Evolutionary conservation across 768 basidiomycete genomes (phyloP), one percentile per base, ranked within the genome.

Genomic region (Daedaleopsis nitida): DNA sequence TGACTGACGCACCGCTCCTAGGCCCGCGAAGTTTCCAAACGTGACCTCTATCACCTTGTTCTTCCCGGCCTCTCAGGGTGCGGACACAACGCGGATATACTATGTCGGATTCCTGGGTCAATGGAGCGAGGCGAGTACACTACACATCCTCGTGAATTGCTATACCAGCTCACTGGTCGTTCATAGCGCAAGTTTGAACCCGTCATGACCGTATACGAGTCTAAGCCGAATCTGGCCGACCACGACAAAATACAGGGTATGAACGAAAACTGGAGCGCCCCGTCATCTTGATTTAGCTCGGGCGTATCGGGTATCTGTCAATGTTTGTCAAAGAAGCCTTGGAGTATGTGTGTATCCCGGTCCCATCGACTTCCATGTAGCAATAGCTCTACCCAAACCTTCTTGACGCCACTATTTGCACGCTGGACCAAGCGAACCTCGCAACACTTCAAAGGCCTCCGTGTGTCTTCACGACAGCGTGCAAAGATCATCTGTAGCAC

Each of bases 211-310:
- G 86, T 96, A 13, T 97, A 96, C 67, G 95, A 97, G 73, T 76
- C 90, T 0, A 89, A 91, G 65, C 91, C 95, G 10, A 94, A 94
- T 65, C 77, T 90, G 34, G 90, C 92, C 1, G 95, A 96, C 71
- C 95, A 96, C 66, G 81, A 86, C 62, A 94, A 92, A 75, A 89
- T 94, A 51, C 86, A 86, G 68, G 92, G 92, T n/a, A 87, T 83
- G 48, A 86, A 87, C 43, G 86, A 87, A 38, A 80, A 77, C 61
- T 78, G 84, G 63, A 67, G 58, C 35, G 50, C 59, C 3, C 66
- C 66, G 1, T 52, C 53, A 14, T 56, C 66, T 3, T 63, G 27
- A 49, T 34, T 11, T 34, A 21, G 57, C 10, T 8, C 6, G 52
- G 12, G 9, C 14, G 44, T n/a, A 17, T 10, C 21, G 13, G 44